Evolutionary conservation across 768 basidiomycete genomes (phyloP), one percentile per base, ranked within the genome.

Genomic region (Suillus variegatus): DNA sequence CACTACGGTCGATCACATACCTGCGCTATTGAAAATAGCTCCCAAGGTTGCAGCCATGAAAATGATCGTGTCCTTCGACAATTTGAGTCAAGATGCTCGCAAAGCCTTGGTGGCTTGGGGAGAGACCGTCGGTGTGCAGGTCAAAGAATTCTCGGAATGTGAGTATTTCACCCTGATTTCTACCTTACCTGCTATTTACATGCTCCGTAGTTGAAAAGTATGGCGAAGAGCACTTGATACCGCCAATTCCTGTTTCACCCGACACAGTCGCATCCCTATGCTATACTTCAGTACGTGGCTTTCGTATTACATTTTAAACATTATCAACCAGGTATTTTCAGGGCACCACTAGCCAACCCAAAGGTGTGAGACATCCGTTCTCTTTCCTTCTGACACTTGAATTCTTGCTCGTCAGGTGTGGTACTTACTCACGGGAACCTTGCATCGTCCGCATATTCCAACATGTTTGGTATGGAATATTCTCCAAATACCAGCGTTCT

Each of bases 301-400:
- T 61, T 28, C 47, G 13, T 64, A 13, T 60, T 25, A 18, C 49
- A 55, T n/a, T 14, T 55, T 62, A 4, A 62, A 56, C 32, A 58
- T 46, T 20, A 56, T 10, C 61, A 47, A 61, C 28, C 9, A 5
- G 38, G 60, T 22, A 38, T 16, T 64, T 57, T 36, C 68, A 93
- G 91, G 93, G 93, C 52, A 95, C 93, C 0, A 94, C 93, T 1
- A 88, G 79, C 66, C 83, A 86, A 65, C 93, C 93, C 8, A 97
- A 97, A 80, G 94, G 92, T 88, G 66, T 70, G 68, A 60, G 32
- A n/a, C 12, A 51, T 43, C 13, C 57, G 43, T 25, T 16, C 35
- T 5, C 18, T 2, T 6, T 58, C 28, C 44, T 51, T 16, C 7
- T 36, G 28, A 4, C 25, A 54, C 57, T 36, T 66, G 2, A 62